Conservation (phyloP, 805 yeast species). For the Metschnikowia cerradonensis region DNA sequence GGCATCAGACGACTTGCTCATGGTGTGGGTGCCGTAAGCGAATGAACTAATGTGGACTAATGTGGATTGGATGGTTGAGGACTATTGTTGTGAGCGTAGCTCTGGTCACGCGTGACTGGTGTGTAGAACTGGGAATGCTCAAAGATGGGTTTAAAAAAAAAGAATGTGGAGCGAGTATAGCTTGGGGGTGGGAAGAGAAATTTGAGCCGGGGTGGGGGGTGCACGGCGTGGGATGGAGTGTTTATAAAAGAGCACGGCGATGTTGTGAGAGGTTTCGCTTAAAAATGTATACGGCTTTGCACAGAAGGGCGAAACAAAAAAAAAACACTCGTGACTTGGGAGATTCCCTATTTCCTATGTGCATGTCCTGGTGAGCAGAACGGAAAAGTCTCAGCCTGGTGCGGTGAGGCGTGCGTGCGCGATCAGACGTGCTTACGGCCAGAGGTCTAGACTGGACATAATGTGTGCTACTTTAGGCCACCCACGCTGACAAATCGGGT, state of each 20-base stretch:
- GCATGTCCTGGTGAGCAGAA: not conserved
- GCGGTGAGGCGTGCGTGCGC: slow-evolving; percentile 1
- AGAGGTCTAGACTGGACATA: slow-evolving; percentile 1
- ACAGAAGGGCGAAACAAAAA: not conserved
- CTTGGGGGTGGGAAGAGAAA: not conserved
- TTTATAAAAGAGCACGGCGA: not conserved
- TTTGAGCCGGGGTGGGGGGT: not conserved
- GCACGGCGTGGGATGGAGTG: not conserved
- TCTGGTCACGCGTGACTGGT: not conserved
- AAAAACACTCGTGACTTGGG: slow-evolving; percentile 2
- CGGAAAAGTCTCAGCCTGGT: slow-evolving; percentile 1
- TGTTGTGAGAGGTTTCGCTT: not conserved
- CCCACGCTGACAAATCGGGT: not conserved
- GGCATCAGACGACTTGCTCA: slow-evolving; percentile 14
- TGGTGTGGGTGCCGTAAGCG: not conserved
- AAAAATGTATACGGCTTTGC: not conserved
- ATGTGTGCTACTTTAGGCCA: too few species aligned
- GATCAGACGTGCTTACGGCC: not conserved
- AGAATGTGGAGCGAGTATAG: not conserved
- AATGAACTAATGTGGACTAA: too few species aligned
- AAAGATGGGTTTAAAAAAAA: not conserved
- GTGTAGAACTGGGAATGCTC: not conserved
- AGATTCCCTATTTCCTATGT: not conserved
- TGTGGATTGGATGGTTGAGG: not conserved
- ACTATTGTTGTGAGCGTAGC: not conserved